Percentiles rank a stretch among this genome's conserved stretches.
Conservation (phyloP, 768 basidiomycete genomes). For the Pulveroboletus sp. region DNA sequence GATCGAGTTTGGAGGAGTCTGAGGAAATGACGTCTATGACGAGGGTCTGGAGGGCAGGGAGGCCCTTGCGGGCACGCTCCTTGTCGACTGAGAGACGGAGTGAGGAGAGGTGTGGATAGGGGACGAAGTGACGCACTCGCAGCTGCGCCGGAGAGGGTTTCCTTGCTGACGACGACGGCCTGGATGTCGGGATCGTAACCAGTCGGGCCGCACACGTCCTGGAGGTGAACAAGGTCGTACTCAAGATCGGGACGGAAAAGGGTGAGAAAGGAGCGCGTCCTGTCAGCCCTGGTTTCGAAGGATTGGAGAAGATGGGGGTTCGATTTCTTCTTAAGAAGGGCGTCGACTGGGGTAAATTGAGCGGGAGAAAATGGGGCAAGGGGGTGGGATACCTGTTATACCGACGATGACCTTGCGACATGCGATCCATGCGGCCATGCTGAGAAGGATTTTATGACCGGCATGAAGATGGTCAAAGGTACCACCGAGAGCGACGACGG, state of each 20-base stretch:
- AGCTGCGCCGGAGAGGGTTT: constrained; percentile 74
- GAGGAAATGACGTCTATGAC: constrained; percentile 89
- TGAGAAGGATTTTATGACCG: constrained; percentile 94
- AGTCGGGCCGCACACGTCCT: constrained; percentile 90
- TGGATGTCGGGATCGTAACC: constrained; percentile 85
- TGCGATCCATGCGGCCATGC: constrained; percentile 86
- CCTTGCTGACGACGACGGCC: constrained; percentile 85
- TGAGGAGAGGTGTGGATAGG: not conserved
- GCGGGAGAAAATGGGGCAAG: constrained; percentile 5
- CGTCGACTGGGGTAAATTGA: constrained; percentile 50
- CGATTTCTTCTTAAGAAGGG: constrained; percentile 65
- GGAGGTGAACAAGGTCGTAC: constrained; percentile 68
- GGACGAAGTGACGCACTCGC: constrained; percentile 47
- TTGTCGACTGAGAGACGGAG: constrained; percentile 50
- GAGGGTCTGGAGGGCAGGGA: constrained; percentile 63
- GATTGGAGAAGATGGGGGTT: constrained; percentile 65
- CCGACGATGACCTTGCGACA: constrained; percentile 82
- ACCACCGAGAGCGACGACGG: constrained; percentile 85
- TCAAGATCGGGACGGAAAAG: constrained; percentile 64
- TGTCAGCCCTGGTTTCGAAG: constrained; percentile 49
- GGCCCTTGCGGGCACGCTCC: constrained; percentile 48
- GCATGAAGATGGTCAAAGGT: constrained; percentile 98
- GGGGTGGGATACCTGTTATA: constrained; percentile 58
- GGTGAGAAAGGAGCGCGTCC: constrained; percentile 63
- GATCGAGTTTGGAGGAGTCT: constrained; percentile 52